Base-by-base conservation (phyloP, 306 rosid genomes). In the Delonix regia region DNA sequence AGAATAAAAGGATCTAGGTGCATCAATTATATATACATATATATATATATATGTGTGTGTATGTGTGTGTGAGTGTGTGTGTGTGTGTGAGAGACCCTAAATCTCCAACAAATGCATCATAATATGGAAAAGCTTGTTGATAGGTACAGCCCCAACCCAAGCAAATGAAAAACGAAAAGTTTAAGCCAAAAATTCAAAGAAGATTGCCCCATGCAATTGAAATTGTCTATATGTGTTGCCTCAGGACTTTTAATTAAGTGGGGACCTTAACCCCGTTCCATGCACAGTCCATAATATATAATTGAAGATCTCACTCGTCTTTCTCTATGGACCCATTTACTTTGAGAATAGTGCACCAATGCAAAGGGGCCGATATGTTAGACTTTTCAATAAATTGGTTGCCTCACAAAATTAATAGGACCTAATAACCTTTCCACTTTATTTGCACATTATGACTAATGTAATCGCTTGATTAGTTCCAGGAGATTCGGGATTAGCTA, bases 291-390 rank as follows among this genome's bases (percentile, higher is more conserved):
- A 24, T 38, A 4, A 71, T 72, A 33, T 68, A 76, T 57, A 73
- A 81, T 24, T 78, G 81, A 81, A 49, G 47, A 16, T n/a, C 53
- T 74, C 75, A 64, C 52, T 75, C 71, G 82, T 85, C 80, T 53
- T 75, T 71, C 71, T 79, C 57, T n/a, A 56, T 75, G 86, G 80
- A 85, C 79, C 84, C 34, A 82, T 82, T 76, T 71, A 71, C 75
- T 71, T 79, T 71, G 83, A 69, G 75, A 66, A 34, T 28, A 71
- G 82, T 82, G 86, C 76, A 68, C 62, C 66, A 76, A 71, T 82
- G 77, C 69, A 56, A 70, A 79, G 79, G 78, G 76, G 83, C 73
- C 81, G 83, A 69, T 78, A 61, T 61, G 30, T 82, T 82, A 78
- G 86, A 82, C 88, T 79, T 69, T 76, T 82, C 28, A 49, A 74